A percentile compares a stretch with the other conserved stretches of the same genome.
Conservation (phyloP, 768 basidiomycete genomes). For the Strobilomyces dryophilus region DNA sequence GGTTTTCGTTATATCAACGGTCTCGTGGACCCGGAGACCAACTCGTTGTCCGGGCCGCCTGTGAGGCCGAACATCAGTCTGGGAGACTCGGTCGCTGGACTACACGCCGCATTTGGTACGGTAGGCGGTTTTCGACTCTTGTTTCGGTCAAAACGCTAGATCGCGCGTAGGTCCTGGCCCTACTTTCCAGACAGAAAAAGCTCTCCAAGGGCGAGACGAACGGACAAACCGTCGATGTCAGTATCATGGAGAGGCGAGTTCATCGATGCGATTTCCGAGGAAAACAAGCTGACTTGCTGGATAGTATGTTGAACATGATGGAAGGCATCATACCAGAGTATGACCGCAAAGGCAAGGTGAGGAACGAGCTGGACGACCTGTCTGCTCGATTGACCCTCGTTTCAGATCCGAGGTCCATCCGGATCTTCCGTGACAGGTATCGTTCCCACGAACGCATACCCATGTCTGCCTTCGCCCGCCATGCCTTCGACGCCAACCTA, state of each 20-base stretch:
- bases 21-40: conserved; percentile 49
- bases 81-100: conserved; percentile 66
- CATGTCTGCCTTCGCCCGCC: conserved; percentile 48
- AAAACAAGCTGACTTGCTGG: background rate
- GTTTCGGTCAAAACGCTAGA: background rate
- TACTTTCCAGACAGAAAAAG: conserved; percentile 44
- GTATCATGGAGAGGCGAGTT: conserved; percentile 63
- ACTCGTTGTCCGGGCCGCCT: conserved; percentile 55
- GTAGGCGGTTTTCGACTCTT: conserved; percentile 31
- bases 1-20: conserved; percentile 75
- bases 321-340: conserved; percentile 75
- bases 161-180: conserved; percentile 49
- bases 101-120: conserved; percentile 73
- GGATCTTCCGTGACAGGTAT: conserved; percentile 74
- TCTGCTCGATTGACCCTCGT: background rate
- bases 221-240: conserved; percentile 67
- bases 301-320: conserved; percentile 73
- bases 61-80: conserved; percentile 70
- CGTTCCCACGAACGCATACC: conserved; percentile 72
- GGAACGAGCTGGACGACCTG: background rate
- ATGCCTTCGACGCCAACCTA: conserved; percentile 44
- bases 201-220: conserved; percentile 24
- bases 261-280: background rate
- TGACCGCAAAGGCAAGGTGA: conserved; percentile 64
- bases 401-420: conserved; percentile 63